Percentiles rank a stretch among this genome's conserved stretches.
phyloP scores from a whole-genome alignment of 208 protist species.

The Trypanosoma brucei region DNA sequence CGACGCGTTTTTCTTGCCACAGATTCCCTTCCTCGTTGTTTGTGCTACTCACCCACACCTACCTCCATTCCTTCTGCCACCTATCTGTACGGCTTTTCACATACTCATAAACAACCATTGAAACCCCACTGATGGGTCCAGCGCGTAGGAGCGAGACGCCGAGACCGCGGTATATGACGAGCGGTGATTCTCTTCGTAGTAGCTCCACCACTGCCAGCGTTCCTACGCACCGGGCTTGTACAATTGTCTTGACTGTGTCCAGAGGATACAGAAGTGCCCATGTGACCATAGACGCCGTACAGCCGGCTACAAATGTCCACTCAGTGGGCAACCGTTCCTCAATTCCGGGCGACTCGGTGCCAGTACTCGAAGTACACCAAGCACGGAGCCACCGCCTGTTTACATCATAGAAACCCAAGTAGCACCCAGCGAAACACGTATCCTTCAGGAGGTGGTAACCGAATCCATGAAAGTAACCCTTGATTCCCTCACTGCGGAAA shows the following conservation, averaged over 20 bases:
- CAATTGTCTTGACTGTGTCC: slow-evolving; percentile 83
- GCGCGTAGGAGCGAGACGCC: slow-evolving; percentile 64
- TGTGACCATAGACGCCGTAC: slow-evolving; percentile 57
- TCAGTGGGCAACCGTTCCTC: neutral
- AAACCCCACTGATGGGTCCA: slow-evolving; percentile 64
- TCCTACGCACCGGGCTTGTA: slow-evolving; percentile 58
- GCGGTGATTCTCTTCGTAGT: slow-evolving; percentile 19
- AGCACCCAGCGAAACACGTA: slow-evolving; percentile 63
- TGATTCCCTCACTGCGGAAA: slow-evolving; percentile 41
- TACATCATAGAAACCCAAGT: slow-evolving; percentile 73
- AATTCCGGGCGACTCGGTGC: neutral
- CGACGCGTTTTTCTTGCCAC: neutral
- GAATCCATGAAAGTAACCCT: slow-evolving; percentile 79
- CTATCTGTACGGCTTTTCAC: slow-evolving; percentile 16
- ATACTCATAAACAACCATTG: slow-evolving; percentile 77
- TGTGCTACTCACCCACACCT: too few relatives aligned
- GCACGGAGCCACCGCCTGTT: slow-evolving; percentile 6
- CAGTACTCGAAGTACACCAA: neutral
- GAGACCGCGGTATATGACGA: slow-evolving; percentile 58
- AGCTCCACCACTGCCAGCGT: slow-evolving; percentile 7
- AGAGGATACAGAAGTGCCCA: slow-evolving; percentile 77
- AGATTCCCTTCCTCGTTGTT: too few relatives aligned
- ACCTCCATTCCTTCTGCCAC: neutral
- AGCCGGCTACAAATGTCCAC: slow-evolving; percentile 54
- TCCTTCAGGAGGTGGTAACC: slow-evolving; percentile 71